Percentiles rank a stretch among this genome's conserved stretches.
phyloP scores from a whole-genome alignment of 768 basidiomycete genomes.

The Wakefieldia striispora region DNA sequence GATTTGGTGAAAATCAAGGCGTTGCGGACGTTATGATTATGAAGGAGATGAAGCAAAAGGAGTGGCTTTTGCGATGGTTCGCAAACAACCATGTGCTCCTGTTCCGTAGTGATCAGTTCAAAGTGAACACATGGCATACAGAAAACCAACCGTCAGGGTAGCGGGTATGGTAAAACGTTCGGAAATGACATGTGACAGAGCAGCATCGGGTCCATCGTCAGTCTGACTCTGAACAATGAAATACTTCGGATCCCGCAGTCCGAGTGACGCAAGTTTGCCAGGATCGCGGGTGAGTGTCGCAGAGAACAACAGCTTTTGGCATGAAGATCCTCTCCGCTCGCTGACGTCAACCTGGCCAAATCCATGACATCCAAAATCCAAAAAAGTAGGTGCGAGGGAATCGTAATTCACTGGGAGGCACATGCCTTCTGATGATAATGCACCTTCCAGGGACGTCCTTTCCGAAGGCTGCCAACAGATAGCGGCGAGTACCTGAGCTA shows the following conservation, averaged over 20 bases:
- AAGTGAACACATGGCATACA: neutral
- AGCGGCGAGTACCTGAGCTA: slow-evolving; percentile 78
- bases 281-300: slow-evolving; percentile 95
- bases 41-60: slow-evolving; percentile 83
- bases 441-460: neutral
- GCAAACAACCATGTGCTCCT: slow-evolving; percentile 89
- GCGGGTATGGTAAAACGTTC: slow-evolving; percentile 82
- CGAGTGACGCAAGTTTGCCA: slow-evolving; percentile 82
- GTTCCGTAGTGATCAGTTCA: slow-evolving; percentile 1
- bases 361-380: slow-evolving; percentile 22
- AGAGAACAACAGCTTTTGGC: slow-evolving; percentile 95
- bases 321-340: slow-evolving; percentile 61
- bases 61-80: slow-evolving; percentile 82
- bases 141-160: slow-evolving; percentile 59
- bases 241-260: slow-evolving; percentile 79
- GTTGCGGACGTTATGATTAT: slow-evolving; percentile 55
- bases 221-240: slow-evolving; percentile 70
- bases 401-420: slow-evolving; percentile 24
- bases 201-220: slow-evolving; percentile 33
- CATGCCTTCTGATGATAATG: slow-evolving; percentile 6
- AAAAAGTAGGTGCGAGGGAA: slow-evolving; percentile 61
- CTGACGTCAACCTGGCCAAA: slow-evolving; percentile 48
- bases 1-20: slow-evolving; percentile 97
- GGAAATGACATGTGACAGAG: slow-evolving; percentile 55
- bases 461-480: slow-evolving; percentile 43